Conservation (phyloP, 371 early-diverging fungal genomes). For the Rhizopus delemar region DNA sequence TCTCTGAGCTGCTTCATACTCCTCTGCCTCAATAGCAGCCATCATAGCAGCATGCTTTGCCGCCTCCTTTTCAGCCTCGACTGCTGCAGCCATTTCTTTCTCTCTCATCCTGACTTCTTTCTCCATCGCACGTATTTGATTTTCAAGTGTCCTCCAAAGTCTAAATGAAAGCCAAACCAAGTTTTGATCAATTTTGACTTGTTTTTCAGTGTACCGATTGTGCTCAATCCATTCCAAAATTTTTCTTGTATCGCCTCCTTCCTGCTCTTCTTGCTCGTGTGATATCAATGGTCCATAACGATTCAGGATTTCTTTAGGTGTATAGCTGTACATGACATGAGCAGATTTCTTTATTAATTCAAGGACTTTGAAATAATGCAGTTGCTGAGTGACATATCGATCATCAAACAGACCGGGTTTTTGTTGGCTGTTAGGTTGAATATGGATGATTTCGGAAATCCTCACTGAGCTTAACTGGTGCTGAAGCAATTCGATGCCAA, state of each 20-base stretch:
- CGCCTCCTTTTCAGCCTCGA: conserved; percentile 37
- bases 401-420: conserved; percentile 31
- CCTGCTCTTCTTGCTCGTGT: neutral
- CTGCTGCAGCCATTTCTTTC: conserved; percentile 30
- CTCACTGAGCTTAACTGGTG: conserved; percentile 47
- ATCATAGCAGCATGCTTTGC: conserved; percentile 34
- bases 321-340: conserved; percentile 36
- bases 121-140: conserved; percentile 69
- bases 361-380: conserved; percentile 38
- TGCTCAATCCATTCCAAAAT: conserved; percentile 13
- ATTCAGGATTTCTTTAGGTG: conserved; percentile 54
- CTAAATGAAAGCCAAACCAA: conserved; percentile 66
- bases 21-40: conserved; percentile 35
- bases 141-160: conserved; percentile 77
- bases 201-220: conserved; percentile 35
- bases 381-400: conserved; percentile 46
- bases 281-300: conserved; percentile 47
- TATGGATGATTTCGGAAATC: conserved; percentile 68
- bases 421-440: conserved; percentile 42
- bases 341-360: conserved; percentile 34
- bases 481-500: conserved; percentile 31
- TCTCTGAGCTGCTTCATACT: conserved; percentile 22
- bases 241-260: neutral
- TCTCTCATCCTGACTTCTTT: conserved; percentile 59
- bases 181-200: conserved; percentile 46